phyloP scores from a whole-genome alignment of 805 yeast species.

The Wickerhamiella cacticola region DNA sequence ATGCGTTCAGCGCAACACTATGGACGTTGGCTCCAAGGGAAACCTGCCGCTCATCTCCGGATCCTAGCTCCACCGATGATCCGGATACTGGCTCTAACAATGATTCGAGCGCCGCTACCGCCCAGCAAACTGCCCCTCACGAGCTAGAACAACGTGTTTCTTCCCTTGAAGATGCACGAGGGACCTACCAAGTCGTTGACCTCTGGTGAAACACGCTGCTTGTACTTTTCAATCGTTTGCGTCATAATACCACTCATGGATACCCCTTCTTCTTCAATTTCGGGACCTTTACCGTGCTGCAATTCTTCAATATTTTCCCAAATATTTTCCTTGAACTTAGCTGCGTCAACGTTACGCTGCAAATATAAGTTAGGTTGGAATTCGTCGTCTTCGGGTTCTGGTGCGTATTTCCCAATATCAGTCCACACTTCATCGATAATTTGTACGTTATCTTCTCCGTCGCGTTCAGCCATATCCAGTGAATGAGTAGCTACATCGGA shows the following conservation, averaged over 20 bases:
- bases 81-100: too few relatives aligned
- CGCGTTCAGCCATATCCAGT: slow-evolving; percentile 17
- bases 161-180: too few relatives aligned
- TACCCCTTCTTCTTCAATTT: neutral
- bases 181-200: slow-evolving; percentile 66
- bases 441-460: slow-evolving; percentile 12
- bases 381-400: neutral
- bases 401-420: neutral
- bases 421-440: neutral
- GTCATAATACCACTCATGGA: slow-evolving; percentile 39
- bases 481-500: slow-evolving; percentile 29
- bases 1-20: neutral
- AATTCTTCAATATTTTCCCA: slow-evolving; percentile 40
- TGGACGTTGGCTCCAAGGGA: too few relatives aligned
- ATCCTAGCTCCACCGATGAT: too few relatives aligned
- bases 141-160: too few relatives aligned
- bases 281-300: neutral
- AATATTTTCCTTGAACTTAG: slow-evolving; percentile 55
- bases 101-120: too few relatives aligned
- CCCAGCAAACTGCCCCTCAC: too few relatives aligned
- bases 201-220: slow-evolving; percentile 33
- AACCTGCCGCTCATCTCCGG: too few relatives aligned
- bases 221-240: slow-evolving; percentile 42
- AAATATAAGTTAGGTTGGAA: slow-evolving; percentile 23
- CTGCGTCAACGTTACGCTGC: slow-evolving; percentile 71